phyloP scores from a whole-genome alignment of 768 basidiomycete species.

The Tricholoma terreum region DNA sequence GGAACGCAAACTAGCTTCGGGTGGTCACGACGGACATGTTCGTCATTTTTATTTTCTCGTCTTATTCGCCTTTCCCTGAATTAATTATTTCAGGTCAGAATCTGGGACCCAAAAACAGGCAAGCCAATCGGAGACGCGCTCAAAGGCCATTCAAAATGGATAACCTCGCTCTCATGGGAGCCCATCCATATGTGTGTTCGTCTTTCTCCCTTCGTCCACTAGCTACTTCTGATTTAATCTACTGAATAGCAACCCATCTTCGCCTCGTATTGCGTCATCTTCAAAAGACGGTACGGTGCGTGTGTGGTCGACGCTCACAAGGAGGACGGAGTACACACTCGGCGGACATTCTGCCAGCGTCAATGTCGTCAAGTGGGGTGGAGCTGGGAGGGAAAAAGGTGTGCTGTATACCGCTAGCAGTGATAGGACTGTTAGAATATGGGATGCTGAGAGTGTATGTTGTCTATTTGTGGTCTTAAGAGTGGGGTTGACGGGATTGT shows the following conservation, averaged over 20 bases:
- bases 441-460: constrained; percentile 78
- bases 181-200: constrained; percentile 77
- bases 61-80: too few species aligned
- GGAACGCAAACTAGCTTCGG: constrained; percentile 88
- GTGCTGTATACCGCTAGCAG: constrained; percentile 94
- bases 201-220: not conserved
- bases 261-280: constrained; percentile 88
- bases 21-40: constrained; percentile 92
- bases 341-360: constrained; percentile 94
- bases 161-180: constrained; percentile 94
- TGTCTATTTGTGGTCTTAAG: constrained; percentile 1
- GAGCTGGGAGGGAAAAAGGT: constrained; percentile 64
- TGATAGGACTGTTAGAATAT: constrained; percentile 90
- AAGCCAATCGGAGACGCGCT: constrained; percentile 85
- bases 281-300: constrained; percentile 96
- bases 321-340: constrained; percentile 76
- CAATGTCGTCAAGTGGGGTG: constrained; percentile 96
- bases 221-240: constrained; percentile 3
- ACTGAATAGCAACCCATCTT: constrained; percentile 58
- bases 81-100: constrained; percentile 47
- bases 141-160: constrained; percentile 95
- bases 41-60: constrained; percentile 14
- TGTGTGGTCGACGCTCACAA: constrained; percentile 81
- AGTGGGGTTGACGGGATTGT: not conserved
- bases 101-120: constrained; percentile 95